Percentiles rank a stretch among this genome's conserved stretches.
These are phyloP conservation scores for Apophysomyces elegans DNA, from an alignment of 371 early-diverging fungal genomes.

Conservation along the genomic window DNA sequence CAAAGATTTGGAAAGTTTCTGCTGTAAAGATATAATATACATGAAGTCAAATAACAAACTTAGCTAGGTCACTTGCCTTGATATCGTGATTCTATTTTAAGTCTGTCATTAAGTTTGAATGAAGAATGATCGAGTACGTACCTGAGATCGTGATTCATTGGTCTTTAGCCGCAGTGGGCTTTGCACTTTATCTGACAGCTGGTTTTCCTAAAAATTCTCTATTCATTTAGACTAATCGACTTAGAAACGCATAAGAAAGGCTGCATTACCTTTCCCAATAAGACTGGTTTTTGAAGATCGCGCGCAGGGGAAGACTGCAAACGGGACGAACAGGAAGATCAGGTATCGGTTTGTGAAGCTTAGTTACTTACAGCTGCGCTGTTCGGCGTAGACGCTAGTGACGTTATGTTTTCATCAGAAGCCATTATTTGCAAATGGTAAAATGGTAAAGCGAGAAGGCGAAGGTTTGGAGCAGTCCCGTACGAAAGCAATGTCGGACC, in stretches of 20 bases:
- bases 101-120: background rate
- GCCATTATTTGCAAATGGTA: background rate
- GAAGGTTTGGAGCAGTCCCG: no score
- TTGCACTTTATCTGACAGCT: background rate
- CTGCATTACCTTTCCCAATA: conserved; percentile 1
- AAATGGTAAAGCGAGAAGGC: no score
- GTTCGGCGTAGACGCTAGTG: background rate
- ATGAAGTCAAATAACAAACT: background rate
- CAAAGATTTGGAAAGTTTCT: background rate
- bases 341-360: background rate
- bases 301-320: background rate
- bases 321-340: background rate
- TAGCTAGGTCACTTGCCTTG: conserved; percentile 5
- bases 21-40: background rate
- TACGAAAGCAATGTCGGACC: no score
- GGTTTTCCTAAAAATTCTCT: conserved; percentile 1
- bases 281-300: conserved; percentile 6
- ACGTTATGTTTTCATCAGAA: background rate
- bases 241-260: background rate
- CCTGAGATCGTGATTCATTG: background rate
- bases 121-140: background rate
- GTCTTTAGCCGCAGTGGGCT: conserved; percentile 1
- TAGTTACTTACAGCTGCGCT: background rate
- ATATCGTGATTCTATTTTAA: background rate
- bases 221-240: background rate